phyloP scores from a whole-genome alignment of 2,329 filamentous ascomycete genomes.

The Talaromyces sp. region DNA sequence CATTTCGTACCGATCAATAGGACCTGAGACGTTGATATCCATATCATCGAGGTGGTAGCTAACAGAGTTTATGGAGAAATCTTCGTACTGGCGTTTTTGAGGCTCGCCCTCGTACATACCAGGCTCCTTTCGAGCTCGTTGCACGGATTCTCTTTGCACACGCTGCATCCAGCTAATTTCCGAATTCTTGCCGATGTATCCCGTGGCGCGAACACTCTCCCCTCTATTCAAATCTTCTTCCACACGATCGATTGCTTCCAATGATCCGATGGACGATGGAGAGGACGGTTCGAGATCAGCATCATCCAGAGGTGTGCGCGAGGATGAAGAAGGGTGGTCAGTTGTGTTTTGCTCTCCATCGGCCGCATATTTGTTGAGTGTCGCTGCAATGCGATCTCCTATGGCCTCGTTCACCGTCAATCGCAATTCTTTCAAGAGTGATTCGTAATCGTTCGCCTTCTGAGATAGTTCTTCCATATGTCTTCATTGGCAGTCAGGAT shows the following conservation, averaged over 20 bases:
- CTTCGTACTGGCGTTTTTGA: constrained; percentile 24
- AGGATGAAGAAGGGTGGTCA: constrained; percentile 25
- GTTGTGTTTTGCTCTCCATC: constrained; percentile 19
- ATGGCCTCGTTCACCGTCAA: constrained; percentile 27
- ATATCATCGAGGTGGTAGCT: constrained; percentile 44
- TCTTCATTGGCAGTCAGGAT: constrained; percentile 19
- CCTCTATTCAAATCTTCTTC: constrained; percentile 41
- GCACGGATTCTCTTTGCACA: constrained; percentile 34
- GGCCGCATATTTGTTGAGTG: constrained; percentile 34
- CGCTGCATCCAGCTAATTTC: constrained; percentile 45
- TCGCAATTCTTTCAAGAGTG: constrained; percentile 33
- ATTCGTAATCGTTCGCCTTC: constrained; percentile 36
- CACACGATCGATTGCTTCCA: constrained; percentile 43
- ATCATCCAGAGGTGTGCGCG: constrained; percentile 26
- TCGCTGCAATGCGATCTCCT: constrained; percentile 31
- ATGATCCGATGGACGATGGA: constrained; percentile 37
- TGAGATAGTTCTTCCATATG: constrained; percentile 31
- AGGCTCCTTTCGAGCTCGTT: constrained; percentile 27
- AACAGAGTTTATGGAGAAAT: constrained; percentile 30
- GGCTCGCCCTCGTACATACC: constrained; percentile 23
- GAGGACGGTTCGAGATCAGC: constrained; percentile 23
- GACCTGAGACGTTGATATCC: constrained; percentile 36
- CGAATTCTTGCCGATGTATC: constrained; percentile 44
- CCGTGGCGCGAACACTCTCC: constrained; percentile 33
- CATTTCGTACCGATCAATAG: constrained; percentile 37